phyloP scores from a whole-genome alignment of 2,329 filamentous ascomycete species.

The Phialemoniopsis sp. region DNA sequence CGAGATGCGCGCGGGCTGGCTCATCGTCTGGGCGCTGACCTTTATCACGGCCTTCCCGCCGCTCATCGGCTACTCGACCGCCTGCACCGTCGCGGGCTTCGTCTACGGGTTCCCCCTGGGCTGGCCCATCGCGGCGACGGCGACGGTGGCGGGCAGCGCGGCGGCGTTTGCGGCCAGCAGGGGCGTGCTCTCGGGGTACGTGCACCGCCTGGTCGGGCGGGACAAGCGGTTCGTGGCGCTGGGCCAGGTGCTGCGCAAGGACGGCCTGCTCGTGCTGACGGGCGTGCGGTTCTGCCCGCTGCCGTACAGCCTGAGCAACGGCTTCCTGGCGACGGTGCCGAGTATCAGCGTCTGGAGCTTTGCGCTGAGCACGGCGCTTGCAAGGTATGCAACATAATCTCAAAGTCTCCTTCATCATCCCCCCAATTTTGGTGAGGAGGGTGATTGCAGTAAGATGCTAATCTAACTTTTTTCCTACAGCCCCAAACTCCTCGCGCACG shows the following conservation, averaged over 20 bases:
- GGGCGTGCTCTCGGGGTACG: constrained; percentile 73
- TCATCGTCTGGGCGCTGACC: constrained; percentile 70
- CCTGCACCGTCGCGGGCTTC: constrained; percentile 50
- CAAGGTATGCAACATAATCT: constrained; percentile 56
- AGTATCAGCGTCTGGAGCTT: constrained; percentile 76
- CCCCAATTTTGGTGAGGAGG: no score
- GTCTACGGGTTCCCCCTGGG: constrained; percentile 57
- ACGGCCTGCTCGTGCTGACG: constrained; percentile 82
- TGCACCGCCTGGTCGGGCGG: constrained; percentile 72
- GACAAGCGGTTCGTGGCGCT: constrained; percentile 89
- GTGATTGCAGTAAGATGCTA: background rate
- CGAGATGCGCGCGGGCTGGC: constrained; percentile 65
- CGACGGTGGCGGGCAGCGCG: constrained; percentile 74
- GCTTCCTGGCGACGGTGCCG: constrained; percentile 89
- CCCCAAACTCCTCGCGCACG: constrained; percentile 85
- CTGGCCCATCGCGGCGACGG: constrained; percentile 79
- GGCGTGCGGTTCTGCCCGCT: constrained; percentile 92
- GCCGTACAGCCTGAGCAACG: constrained; percentile 90
- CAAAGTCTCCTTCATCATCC: no score
- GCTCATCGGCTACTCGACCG: constrained; percentile 80
- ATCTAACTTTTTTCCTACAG: constrained; percentile 23
- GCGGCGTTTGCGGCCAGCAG: constrained; percentile 77
- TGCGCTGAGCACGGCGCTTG: constrained; percentile 75
- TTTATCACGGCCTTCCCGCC: constrained; percentile 82
- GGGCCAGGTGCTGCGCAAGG: constrained; percentile 80